Evolutionary conservation across 805 yeast genomes (phyloP), one percentile per base, ranked within the genome.

Genomic region (Wickerhamiella nectarea): DNA sequence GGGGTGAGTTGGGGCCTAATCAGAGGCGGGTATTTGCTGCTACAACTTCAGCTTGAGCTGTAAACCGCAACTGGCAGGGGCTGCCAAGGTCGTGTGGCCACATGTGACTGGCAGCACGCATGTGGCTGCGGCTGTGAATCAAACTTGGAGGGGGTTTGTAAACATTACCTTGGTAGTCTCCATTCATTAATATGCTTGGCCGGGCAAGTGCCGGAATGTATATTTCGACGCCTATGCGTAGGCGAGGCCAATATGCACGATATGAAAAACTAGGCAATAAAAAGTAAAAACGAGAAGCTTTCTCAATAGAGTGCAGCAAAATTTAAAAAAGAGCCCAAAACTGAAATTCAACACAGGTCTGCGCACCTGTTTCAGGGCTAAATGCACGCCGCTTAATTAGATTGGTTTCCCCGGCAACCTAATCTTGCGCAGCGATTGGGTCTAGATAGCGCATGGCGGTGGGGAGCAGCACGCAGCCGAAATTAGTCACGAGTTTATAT

Each of bases 381-480:
- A 10, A 4, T 25, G 28, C 28, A 25, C 28, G 6, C 9, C 4
- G 28, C 12, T 25, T 25, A 25, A 25, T 25, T 25, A 25, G 9
- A 15, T 17, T 26, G 9, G 41, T 38, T 29, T n/a, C 28, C 28
- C 12, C 29, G n/a, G 41, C 31, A 38, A 38, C 41, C 19, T 20
- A 29, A 38, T 38, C 20, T 9, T 12, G 36, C 15, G 19, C 15
- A 19, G n/a, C 31, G 17, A 38, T 38, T 38, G 41, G 41, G 26
- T 38, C 28, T 29, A 38, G 41, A 38, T 38, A 38, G 31, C 29
- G 41, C 41, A 25, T n/a, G 19, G n/a, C 38, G 10, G 31, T n/a
- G 29, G 38, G 19, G 38, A 19, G 20, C 36, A n/a, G 14, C 14
- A 28, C 12, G 35, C 28, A 21, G 28, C 26, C 3, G 8, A 20